Base-by-base conservation (phyloP, 441 rosid genomes). In the Populus hybrid region DNA sequence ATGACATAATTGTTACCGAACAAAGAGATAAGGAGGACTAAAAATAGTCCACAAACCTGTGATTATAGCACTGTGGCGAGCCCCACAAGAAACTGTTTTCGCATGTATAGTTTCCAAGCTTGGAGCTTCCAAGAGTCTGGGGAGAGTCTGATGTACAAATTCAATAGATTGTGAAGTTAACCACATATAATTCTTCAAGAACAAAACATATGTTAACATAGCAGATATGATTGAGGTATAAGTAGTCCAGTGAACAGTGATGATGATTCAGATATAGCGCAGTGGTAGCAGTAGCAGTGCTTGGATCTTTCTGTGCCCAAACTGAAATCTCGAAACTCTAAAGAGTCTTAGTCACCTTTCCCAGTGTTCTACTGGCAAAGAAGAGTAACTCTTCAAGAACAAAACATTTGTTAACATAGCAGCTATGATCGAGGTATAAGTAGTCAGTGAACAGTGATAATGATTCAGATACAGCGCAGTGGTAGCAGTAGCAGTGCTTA, bases 61-160 rank as follows among this genome's bases (percentile, higher is more conserved):
- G 12, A 91, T 80, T 42, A 89, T 76, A 26, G 98, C 97, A 18
- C 87, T 90, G 87, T 97, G 98, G 68, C 99, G 98, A 77, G 99
- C 99, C 57, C 99, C 99, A 24, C 98, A 94, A 11, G 98, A 93
- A 64, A 97, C 84, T 5, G 70, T 78, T 83, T 84, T 89, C 30
- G 87, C 90, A 71, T 90, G 84, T 8, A 75, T 74, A 59, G 89
- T 84, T 79, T 93, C 98, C 87, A 94, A 80, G 81, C 90, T 85
- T 28, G 96, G 90, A 84, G 98, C 94, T 34, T 97, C 98, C 89
- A 97, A 80, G 68, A 94, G 84, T 84, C 94, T 91, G 12, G 99
- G 99, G 20, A 88, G 81, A 84, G 89, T 92, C 99, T 97, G 97
- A 67, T 83, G 73, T 5, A 69, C 57, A 74, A 79, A 83, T 75